A percentile compares a stretch with the other conserved stretches of the same genome.
These are phyloP conservation scores for Primulina eburnea DNA, from an alignment of 257 asterid genomes.

Conservation along the genomic window DNA sequence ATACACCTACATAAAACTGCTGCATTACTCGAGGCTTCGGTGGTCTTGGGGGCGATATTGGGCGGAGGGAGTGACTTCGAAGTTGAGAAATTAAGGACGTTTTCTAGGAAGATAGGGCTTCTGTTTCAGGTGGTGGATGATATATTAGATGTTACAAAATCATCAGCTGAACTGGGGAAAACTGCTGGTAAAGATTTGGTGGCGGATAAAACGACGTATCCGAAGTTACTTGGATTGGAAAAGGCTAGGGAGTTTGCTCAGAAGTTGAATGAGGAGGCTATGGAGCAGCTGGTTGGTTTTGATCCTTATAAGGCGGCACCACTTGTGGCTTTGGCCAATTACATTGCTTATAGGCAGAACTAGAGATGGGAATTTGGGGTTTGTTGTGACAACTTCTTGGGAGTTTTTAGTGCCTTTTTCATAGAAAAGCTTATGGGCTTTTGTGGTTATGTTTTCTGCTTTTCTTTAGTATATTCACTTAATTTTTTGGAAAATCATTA, in stretches of 20 bases:
- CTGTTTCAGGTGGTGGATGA: constrained; percentile 81
- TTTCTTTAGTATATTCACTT: no score
- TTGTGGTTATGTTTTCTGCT: no score
- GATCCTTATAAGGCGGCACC: constrained; percentile 58
- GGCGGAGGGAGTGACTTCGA: constrained; percentile 58
- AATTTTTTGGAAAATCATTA: no score
- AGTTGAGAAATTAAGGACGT: constrained; percentile 52
- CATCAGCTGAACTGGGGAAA: constrained; percentile 67
- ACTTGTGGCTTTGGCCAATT: constrained; percentile 64
- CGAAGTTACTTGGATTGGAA: constrained; percentile 73
- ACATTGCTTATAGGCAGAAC: constrained; percentile 61
- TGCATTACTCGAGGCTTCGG: constrained; percentile 59
- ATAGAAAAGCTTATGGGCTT: no score
- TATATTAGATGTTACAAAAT: constrained; percentile 68
- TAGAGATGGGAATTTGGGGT: constrained; percentile 23
- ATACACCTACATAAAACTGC: constrained; percentile 80
- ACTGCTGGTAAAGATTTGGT: constrained; percentile 75
- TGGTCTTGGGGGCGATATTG: constrained; percentile 65
- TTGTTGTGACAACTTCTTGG: constrained; percentile 17
- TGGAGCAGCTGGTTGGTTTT: constrained; percentile 50
- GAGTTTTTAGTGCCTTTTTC: background rate
- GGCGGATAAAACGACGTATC: constrained; percentile 67
- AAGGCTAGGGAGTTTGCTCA: constrained; percentile 60
- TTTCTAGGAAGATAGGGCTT: constrained; percentile 62
- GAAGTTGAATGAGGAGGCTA: constrained; percentile 55